These are phyloP conservation scores for Geotrichum histeridarum DNA, from an alignment of 1,139 yeast genomes.

Conservation along the genomic window DNA sequence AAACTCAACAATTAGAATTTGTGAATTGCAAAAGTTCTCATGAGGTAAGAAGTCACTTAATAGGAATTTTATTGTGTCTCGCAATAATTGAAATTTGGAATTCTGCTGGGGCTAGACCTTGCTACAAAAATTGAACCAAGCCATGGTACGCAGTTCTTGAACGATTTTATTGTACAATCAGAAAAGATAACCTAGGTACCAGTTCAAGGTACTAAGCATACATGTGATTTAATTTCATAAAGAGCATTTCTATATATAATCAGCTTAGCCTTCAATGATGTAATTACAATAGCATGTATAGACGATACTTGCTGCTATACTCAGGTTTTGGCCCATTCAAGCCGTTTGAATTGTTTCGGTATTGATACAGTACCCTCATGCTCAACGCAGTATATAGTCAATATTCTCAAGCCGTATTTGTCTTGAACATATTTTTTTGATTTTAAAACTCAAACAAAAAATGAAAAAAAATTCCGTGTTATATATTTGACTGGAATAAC, in stretches of 20 bases:
- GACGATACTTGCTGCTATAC: slow-evolving; percentile 66
- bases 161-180: slow-evolving; percentile 44
- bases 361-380: slow-evolving; percentile 89
- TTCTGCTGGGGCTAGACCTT: slow-evolving; percentile 61
- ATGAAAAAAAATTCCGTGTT: too few species aligned
- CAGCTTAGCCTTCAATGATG: slow-evolving; percentile 60
- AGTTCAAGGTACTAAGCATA: slow-evolving; percentile 68
- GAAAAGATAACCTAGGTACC: slow-evolving; percentile 52
- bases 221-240: too few species aligned
- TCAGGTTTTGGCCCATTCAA: slow-evolving; percentile 78
- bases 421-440: slow-evolving; percentile 59
- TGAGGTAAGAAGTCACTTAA: slow-evolving; percentile 56
- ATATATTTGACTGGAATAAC: slow-evolving; percentile 82
- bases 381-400: slow-evolving; percentile 79
- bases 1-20: too few species aligned
- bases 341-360: slow-evolving; percentile 57
- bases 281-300: slow-evolving; percentile 67
- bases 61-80: slow-evolving; percentile 56
- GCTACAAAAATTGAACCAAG: slow-evolving; percentile 45
- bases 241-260: slow-evolving; percentile 64
- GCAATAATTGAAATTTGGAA: slow-evolving; percentile 56
- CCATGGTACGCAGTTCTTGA: slow-evolving; percentile 45
- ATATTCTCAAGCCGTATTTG: slow-evolving; percentile 62
- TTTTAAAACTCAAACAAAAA: slow-evolving; percentile 66
- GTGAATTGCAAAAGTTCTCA: slow-evolving; percentile 52